Evolutionary conservation across 805 yeast genomes (phyloP), one percentile per base, ranked within the genome.

Genomic region (Saccharomycopsis sp.): DNA sequence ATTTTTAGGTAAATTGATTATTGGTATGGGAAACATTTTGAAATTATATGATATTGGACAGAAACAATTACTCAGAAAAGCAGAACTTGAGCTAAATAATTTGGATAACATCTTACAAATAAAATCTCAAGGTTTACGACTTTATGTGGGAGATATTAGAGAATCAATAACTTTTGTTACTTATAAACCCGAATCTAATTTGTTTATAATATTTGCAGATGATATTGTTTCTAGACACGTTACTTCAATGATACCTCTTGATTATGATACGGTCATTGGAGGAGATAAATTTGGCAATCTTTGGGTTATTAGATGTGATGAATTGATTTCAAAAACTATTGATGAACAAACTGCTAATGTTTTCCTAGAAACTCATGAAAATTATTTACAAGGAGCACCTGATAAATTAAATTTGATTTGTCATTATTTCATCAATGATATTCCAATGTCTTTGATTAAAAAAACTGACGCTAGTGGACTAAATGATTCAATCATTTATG

Each of bases 281-380:
- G 95, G 95, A 12, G 97, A 92, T 55, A 79, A 77, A 52, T 86
- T 82, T 59, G 96, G 97, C 1, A 84, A 80, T 50, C 35, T 87
- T 0, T 76, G 79, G 58, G 70, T 83, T 1, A 59, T 85, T 31
- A 62, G 96, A 44, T 58, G 80, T 31, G 72, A 80, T 0, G 59
- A 60, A n/a, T 60, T 65, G 3, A 62, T 67, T 0, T 69, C 78
- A 0, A 58, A 61, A 32, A 54, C 66, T 31, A 58, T 74, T 19
- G 78, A 71, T 44, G 70, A 67, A 37, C 84, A 77, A 40, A 59
- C 55, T 18, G 63, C 64, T 34, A 67, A 71, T 2, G 53, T 65
- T 3, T 57, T 61, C 36, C 49, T 72, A 4, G 34, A 56, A 3
- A 56, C 58, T 5, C 58, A 60, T 37, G 61, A 53, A 18, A 32